Evolutionary conservation across 169 alveolate genomes (phyloP), one percentile per base, ranked within the genome.

Genomic region (Plasmodium cynomolgi): DNA sequence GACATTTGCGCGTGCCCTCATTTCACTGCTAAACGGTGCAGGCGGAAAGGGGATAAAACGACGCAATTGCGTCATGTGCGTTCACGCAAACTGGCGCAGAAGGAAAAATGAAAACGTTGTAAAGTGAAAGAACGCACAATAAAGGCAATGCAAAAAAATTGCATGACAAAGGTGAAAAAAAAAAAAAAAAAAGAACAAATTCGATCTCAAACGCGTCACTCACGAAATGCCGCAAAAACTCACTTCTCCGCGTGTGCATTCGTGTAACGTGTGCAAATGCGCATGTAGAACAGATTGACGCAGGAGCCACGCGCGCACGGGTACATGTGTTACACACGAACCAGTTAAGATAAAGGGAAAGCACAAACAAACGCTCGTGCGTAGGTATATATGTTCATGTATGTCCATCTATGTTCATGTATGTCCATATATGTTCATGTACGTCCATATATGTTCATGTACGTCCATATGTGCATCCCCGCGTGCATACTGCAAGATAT

Each of bases 1-100:
- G 83, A 68, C 37, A 68, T 68, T 68, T 15, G 15, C n/a, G 77
- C 37, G 31, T 68, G 31, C 37, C 41, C 37, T 7, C 41, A 68
- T 23, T 68, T 68, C 39, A 68, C 77, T 83, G 92, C 92, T 83
- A 39, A 58, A n/a, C n/a, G 81, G 92, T 83, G 92, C 92, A 83
- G 44, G 44, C 41, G 44, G 73, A 83, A 83, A 58, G n/a, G n/a
- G 74, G 71, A 3, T 33, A 56, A 82, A 82, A 26, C 8, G 7
- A 31, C 26, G n/a, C 39, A 44, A n/a, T 23, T 83, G 17, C 77
- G 33, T 17, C 56, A 26, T 34, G 56, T 44, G 44, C 47, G 44
- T 33, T 20, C 15, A 75, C 56, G 56, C 47, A 75, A 75, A 75
- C 47, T 15, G 44, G 4, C 37, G 23, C 31, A 75, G 23, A 8